Evolutionary conservation across 805 yeast species (phyloP).

Genomic region (Ogataea trehalophila): DNA sequence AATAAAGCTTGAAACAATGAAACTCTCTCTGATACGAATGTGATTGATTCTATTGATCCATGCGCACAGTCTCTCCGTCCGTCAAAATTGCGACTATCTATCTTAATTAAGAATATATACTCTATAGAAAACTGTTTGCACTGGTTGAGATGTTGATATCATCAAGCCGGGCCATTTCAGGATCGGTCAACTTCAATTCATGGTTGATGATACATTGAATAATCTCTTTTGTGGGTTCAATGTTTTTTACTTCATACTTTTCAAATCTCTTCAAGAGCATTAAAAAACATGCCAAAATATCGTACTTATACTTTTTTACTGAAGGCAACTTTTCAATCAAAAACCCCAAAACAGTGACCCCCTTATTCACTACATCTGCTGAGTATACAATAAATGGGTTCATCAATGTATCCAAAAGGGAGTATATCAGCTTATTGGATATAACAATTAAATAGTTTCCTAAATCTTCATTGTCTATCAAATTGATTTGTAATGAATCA

Average conservation of each 20-base stretch:
- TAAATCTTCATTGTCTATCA: conserved; percentile 7
- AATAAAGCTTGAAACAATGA: too few species aligned
- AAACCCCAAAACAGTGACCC: conserved; percentile 3
- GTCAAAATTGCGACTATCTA: too few species aligned
- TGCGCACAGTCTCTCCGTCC: too few species aligned
- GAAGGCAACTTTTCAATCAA: conserved; percentile 1
- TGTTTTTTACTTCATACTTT: conserved; percentile 1
- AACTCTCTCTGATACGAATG: too few species aligned
- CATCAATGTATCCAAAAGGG: conserved; percentile 19
- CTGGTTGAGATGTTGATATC: too few species aligned
- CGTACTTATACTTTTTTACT: conserved; percentile 14
- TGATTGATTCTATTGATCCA: too few species aligned
- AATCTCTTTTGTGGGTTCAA: neutral
- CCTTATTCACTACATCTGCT: conserved; percentile 3
- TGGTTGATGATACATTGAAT: neutral
- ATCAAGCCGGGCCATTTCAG: neutral
- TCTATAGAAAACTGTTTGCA: too few species aligned
- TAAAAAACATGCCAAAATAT: conserved; percentile 21
- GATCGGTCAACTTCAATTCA: neutral
- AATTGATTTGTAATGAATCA: conserved; percentile 1
- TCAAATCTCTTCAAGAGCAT: conserved; percentile 9
- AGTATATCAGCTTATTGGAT: conserved; percentile 16
- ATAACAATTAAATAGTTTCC: conserved; percentile 18
- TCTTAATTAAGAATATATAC: too few species aligned
- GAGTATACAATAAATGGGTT: conserved; percentile 25